A percentile compares a stretch with the other conserved stretches of the same genome.
Conservation (phyloP, 148 eudicot species). For the Rhododendron ovatum region DNA sequence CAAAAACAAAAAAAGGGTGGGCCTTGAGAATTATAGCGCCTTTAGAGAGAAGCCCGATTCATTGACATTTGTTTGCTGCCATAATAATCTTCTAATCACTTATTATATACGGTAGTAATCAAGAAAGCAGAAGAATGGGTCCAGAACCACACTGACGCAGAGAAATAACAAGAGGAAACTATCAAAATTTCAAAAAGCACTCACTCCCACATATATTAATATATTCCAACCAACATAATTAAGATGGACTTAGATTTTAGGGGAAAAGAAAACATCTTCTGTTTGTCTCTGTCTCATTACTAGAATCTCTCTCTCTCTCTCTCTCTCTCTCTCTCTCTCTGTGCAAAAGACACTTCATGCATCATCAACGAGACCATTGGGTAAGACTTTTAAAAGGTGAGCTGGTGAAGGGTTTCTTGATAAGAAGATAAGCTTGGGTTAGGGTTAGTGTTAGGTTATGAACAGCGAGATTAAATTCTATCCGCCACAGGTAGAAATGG, state of each 20-base stretch:
- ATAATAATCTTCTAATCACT: slow-evolving; percentile 11
- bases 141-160: slow-evolving; percentile 34
- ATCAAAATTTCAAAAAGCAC: slow-evolving; percentile 20
- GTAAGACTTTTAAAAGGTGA: not conserved
- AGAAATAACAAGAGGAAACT: slow-evolving; percentile 30
- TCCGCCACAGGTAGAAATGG: not conserved
- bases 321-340: not conserved
- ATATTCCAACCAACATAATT: not conserved
- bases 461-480: not conserved
- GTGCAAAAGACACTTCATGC: slow-evolving; percentile 17
- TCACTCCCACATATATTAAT: slow-evolving; percentile 15
- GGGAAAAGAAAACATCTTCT: slow-evolving; percentile 44
- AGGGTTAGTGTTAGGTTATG: not conserved
- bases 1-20: not conserved
- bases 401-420: slow-evolving; percentile 15
- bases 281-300: slow-evolving; percentile 40
- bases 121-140: slow-evolving; percentile 12
- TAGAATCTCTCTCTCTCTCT: slow-evolving; percentile 40
- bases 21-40: slow-evolving; percentile 17
- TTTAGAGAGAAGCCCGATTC: slow-evolving; percentile 19
- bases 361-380: slow-evolving; percentile 43
- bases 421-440: slow-evolving; percentile 40
- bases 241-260: slow-evolving; percentile 43
- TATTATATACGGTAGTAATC: not conserved
- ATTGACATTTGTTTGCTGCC: slow-evolving; percentile 30